Evolutionary conservation across 2,329 filamentous ascomycete species (phyloP).

Genomic region (Penicillium glabrum): DNA sequence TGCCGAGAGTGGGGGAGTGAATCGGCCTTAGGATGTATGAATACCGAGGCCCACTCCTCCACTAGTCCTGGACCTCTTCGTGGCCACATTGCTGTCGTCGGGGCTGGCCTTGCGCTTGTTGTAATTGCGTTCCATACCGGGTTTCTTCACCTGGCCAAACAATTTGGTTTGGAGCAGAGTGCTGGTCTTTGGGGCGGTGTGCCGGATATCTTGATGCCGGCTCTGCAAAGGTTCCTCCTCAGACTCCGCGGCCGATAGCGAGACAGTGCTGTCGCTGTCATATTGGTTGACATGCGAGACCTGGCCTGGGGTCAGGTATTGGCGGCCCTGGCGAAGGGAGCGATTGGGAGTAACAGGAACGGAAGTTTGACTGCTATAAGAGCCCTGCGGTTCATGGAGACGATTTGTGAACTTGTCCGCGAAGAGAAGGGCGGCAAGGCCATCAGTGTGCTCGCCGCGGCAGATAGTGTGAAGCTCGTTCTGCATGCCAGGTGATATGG

Average conservation of each 20-base stretch:
- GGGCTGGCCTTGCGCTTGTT: slow-evolving; percentile 43
- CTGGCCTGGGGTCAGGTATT: slow-evolving; percentile 59
- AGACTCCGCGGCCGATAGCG: slow-evolving; percentile 58
- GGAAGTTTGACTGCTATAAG: slow-evolving; percentile 56
- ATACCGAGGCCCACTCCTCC: slow-evolving; percentile 59
- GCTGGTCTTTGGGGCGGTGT: slow-evolving; percentile 44
- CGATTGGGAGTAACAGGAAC: slow-evolving; percentile 73
- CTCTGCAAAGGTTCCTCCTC: slow-evolving; percentile 52
- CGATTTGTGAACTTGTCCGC: slow-evolving; percentile 41
- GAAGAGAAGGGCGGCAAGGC: slow-evolving; percentile 37
- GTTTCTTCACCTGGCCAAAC: slow-evolving; percentile 62
- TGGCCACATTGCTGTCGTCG: slow-evolving; percentile 32
- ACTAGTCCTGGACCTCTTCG: slow-evolving; percentile 53
- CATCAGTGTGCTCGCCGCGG: slow-evolving; percentile 38
- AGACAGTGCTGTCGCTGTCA: slow-evolving; percentile 85
- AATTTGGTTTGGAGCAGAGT: slow-evolving; percentile 61
- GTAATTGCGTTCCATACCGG: slow-evolving; percentile 40
- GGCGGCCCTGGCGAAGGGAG: slow-evolving; percentile 49
- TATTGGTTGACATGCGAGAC: slow-evolving; percentile 53
- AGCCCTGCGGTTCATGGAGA: slow-evolving; percentile 19
- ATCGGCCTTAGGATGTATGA: slow-evolving; percentile 36
- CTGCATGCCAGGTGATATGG: slow-evolving; percentile 61
- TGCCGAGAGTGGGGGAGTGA: slow-evolving; percentile 1
- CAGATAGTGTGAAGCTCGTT: slow-evolving; percentile 46
- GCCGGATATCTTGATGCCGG: slow-evolving; percentile 15